A percentile compares a stretch with the other conserved stretches of the same genome.
Conservation (phyloP, 179 eudicot species). For the Silene vulgaris region DNA sequence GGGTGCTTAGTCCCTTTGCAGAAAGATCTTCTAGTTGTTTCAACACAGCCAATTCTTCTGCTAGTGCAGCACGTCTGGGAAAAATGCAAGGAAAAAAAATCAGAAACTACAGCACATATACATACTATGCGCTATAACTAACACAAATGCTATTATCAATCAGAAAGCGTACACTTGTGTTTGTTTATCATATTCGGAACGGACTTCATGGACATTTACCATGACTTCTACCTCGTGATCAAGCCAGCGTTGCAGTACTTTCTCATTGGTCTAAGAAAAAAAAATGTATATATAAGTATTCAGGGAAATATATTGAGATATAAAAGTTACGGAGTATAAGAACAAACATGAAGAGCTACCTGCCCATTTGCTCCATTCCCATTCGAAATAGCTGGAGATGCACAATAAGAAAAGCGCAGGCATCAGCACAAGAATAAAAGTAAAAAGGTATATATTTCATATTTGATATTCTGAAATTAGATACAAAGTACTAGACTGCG, state of each 20-base stretch:
- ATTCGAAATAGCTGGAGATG: constrained; percentile 48
- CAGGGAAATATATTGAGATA: constrained; percentile 4
- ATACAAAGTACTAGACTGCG: neutral
- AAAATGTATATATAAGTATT: constrained; percentile 15
- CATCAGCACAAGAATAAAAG: constrained; percentile 17
- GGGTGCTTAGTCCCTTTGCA: constrained; percentile 84
- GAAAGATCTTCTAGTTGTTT: constrained; percentile 87
- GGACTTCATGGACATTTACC: constrained; percentile 99
- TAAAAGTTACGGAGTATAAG: neutral
- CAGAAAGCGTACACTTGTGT: constrained; percentile 73
- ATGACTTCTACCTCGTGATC: constrained; percentile 96
- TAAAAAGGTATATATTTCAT: neutral
- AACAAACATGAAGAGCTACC: constrained; percentile 38
- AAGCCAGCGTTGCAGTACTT: constrained; percentile 92
- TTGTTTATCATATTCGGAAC: constrained; percentile 95
- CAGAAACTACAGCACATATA: neutral
- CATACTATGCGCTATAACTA: constrained; percentile 6
- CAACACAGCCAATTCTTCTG: constrained; percentile 88
- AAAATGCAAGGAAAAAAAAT: constrained; percentile 21
- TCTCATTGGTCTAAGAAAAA: constrained; percentile 68
- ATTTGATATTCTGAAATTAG: neutral
- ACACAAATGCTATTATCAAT: neutral
- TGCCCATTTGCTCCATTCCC: constrained; percentile 78
- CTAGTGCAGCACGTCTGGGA: constrained; percentile 90
- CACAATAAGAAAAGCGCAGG: constrained; percentile 27